Percentiles rank a stretch among this genome's conserved stretches.
Evolutionary conservation across 805 yeast species (phyloP).

Genomic region (Lipomyces kockii): DNA sequence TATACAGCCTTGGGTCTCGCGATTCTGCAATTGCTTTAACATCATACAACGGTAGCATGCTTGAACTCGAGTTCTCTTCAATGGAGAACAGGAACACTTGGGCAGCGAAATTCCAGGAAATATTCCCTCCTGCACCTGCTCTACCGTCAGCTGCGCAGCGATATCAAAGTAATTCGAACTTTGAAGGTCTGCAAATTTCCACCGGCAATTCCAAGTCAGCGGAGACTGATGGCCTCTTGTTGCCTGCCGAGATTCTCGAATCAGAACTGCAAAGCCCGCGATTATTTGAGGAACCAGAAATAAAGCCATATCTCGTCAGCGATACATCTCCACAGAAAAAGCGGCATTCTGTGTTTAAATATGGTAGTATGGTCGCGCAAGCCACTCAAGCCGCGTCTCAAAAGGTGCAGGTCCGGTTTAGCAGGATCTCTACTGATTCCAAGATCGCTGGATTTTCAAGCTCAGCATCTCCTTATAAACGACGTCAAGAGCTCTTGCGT

Average conservation of each 20-base stretch:
- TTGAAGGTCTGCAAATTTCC: constrained; percentile 26
- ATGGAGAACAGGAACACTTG: constrained; percentile 24
- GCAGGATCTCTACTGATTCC: constrained; percentile 21
- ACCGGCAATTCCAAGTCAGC: not conserved
- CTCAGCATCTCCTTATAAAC: not conserved
- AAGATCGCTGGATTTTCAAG: not conserved
- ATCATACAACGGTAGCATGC: constrained; percentile 28
- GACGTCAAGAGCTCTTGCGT: not conserved
- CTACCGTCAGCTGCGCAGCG: constrained; percentile 18
- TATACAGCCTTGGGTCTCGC: constrained; percentile 10
- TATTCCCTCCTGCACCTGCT: constrained; percentile 31
- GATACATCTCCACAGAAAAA: constrained; percentile 32
- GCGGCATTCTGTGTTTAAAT: constrained; percentile 24
- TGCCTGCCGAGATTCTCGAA: constrained; percentile 27
- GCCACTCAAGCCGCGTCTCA: not conserved
- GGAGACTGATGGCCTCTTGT: constrained; percentile 5
- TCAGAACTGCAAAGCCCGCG: constrained; percentile 30
- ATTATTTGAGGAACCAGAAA: constrained; percentile 28
- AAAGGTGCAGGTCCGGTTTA: not conserved
- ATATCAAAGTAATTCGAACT: not conserved
- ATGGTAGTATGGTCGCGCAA: constrained; percentile 8
- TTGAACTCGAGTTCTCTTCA: constrained; percentile 30
- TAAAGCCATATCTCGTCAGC: constrained; percentile 23
- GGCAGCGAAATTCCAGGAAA: constrained; percentile 17
- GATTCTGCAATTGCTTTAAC: constrained; percentile 13